Percentiles rank a stretch among this genome's conserved stretches.
Evolutionary conservation across 306 rosid genomes (phyloP).

Genomic region (Abrus pulchellus): DNA sequence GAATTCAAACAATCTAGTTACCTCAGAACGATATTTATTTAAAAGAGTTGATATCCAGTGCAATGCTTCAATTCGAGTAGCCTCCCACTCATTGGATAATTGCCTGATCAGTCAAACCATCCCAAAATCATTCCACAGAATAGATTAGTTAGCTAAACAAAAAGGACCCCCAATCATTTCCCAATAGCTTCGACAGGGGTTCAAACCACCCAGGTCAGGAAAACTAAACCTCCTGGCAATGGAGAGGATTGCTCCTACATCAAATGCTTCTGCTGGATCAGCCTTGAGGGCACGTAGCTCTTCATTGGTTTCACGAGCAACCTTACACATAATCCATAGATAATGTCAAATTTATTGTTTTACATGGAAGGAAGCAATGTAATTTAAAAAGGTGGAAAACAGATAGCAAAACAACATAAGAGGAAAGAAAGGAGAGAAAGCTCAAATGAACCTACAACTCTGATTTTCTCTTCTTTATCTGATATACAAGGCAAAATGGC

Average conservation of each 20-base stretch:
- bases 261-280: slow-evolving; percentile 88
- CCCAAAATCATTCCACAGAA: slow-evolving; percentile 40
- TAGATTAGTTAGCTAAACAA: slow-evolving; percentile 18
- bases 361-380: slow-evolving; percentile 26
- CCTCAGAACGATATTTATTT: slow-evolving; percentile 84
- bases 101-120: slow-evolving; percentile 75
- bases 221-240: slow-evolving; percentile 84
- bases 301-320: slow-evolving; percentile 98
- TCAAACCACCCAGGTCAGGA: slow-evolving; percentile 16
- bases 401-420: slow-evolving; percentile 1
- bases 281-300: slow-evolving; percentile 88
- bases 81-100: slow-evolving; percentile 91
- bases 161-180: slow-evolving; percentile 43
- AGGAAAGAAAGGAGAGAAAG: slow-evolving; percentile 19
- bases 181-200: slow-evolving; percentile 41
- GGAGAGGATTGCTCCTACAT: slow-evolving; percentile 84
- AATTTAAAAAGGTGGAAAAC: slow-evolving; percentile 6
- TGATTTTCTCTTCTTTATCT: slow-evolving; percentile 98
- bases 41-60: slow-evolving; percentile 93
- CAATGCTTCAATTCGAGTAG: slow-evolving; percentile 95
- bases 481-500: slow-evolving; percentile 98
- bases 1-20: slow-evolving; percentile 49
- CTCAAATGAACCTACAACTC: slow-evolving; percentile 77
- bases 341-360: slow-evolving; percentile 36
- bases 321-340: slow-evolving; percentile 58